phyloP scores from a whole-genome alignment of 768 basidiomycete species.

The Sarcomyxa edulis region DNA sequence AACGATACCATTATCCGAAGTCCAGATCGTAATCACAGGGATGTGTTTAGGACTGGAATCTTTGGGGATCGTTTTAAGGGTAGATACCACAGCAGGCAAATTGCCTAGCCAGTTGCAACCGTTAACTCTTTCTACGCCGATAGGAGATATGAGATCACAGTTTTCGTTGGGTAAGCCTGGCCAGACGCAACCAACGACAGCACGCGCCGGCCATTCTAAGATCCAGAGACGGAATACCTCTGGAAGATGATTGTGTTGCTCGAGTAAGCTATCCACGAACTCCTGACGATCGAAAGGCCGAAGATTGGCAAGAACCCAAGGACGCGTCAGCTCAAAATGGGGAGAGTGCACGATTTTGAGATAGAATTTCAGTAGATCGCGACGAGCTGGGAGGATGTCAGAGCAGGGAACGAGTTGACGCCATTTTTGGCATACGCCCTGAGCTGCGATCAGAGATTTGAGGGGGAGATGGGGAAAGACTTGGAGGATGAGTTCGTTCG shows the following conservation, averaged over 20 bases:
- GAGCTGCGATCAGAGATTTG: constrained; percentile 13
- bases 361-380: constrained; percentile 15
- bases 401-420: no score
- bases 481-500: constrained; percentile 16
- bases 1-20: no score
- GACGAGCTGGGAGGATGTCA: constrained; percentile 13
- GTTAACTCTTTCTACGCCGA: no score
- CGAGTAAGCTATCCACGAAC: constrained; percentile 10
- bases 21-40: no score
- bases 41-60: no score
- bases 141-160: neutral
- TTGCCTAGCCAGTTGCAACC: no score
- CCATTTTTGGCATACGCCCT: no score
- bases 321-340: constrained; percentile 10
- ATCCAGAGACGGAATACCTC: constrained; percentile 19
- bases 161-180: constrained; percentile 11
- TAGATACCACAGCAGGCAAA: no score
- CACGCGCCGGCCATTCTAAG: constrained; percentile 19
- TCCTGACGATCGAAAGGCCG: no score
- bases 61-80: no score
- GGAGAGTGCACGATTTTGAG: constrained; percentile 10
- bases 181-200: constrained; percentile 14
- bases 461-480: constrained; percentile 16
- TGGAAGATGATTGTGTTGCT: constrained; percentile 9
- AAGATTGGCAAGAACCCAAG: constrained; percentile 12